Evolutionary conservation across 331 rosid genomes (phyloP).

Genomic region (Phaseolus coccineus): DNA sequence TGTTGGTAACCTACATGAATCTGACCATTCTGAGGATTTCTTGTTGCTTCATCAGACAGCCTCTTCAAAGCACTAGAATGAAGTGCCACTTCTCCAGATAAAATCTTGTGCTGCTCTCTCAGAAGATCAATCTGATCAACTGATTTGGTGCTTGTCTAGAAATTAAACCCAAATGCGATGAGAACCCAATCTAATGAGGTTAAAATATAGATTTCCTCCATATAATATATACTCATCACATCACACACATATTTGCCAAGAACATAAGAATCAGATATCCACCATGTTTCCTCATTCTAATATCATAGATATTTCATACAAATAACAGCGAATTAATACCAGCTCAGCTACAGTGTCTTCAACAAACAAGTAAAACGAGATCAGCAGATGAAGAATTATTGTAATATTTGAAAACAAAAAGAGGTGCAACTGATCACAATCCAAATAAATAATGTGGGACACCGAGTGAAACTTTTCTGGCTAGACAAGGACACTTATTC

Average conservation of each 20-base stretch:
- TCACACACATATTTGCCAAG: constrained; percentile 11
- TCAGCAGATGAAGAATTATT: constrained; percentile 10
- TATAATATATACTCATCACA: constrained; percentile 3
- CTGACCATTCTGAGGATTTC: constrained; percentile 76
- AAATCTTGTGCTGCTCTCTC: constrained; percentile 90
- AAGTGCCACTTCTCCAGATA: constrained; percentile 95
- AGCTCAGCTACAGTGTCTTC: not conserved
- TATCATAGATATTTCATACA: constrained; percentile 1
- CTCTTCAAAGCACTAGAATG: constrained; percentile 91
- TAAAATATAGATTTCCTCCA: constrained; percentile 28
- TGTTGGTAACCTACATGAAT: constrained; percentile 65
- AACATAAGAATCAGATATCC: not conserved
- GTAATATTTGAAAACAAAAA: constrained; percentile 13
- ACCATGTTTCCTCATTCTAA: constrained; percentile 18
- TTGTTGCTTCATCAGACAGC: constrained; percentile 78
- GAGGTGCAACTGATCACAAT: not conserved
- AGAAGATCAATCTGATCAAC: constrained; percentile 84
- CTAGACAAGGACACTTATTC: constrained; percentile 37
- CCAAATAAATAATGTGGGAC: constrained; percentile 30
- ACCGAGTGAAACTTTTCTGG: not conserved
- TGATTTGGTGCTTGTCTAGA: constrained; percentile 81
- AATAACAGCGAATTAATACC: constrained; percentile 14
- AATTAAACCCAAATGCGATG: constrained; percentile 28
- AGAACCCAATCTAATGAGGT: constrained; percentile 38
- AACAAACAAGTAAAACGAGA: constrained; percentile 27